Evolutionary conservation across 2,329 filamentous ascomycete species (phyloP), one percentile per base, ranked within the genome.

Genomic region (Fusarium udum): DNA sequence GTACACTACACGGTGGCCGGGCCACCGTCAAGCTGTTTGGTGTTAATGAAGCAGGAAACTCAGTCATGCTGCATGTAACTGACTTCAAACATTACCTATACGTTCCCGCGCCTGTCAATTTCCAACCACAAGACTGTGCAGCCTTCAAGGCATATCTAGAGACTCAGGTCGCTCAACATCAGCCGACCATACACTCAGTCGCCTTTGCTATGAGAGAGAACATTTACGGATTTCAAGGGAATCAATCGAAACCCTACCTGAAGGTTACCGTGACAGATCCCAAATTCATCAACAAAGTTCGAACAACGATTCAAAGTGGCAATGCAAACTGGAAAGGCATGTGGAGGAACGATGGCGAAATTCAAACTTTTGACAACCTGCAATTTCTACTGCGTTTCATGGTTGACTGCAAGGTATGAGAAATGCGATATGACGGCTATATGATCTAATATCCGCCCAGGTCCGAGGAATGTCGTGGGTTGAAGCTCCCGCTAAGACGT

Each of bases 381-480:
- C 94, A 97, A 85, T 99, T 98, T 79, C 90, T 98, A 32, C 84
- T 98, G 74, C 90, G 96, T 58, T 98, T 99, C 83, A 99, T 99
- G 96, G 95, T 99, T 56, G 96, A 99, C 82, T 97, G 93, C 75
- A 92, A 95, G 82, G 92, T 93, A 85, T 75, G 59, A 7, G n/a
- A 24, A 13, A 24, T 36, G 26, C 13, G 31, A n/a, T 20, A 31
- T 22, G 26, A 16, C n/a, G 24, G 26, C 37, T 22, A 26, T 31
- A 34, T 18, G 20, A 53, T 10, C 73, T 81, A 60, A 81, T 67
- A 55, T 55, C 63, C 32, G 13, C 31, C 36, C 34, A 94, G 89
- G 92, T 99, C 49, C 89, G 93, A 64, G 96, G 96, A 72, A 99
- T 99, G 96, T 95, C 95, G 3, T 99, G 96, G 96, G 94, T 98